A percentile compares a stretch with the other conserved stretches of the same genome.
Conservation (phyloP, 2,329 filamentous ascomycete species). For the Fusarium nematophilum region DNA sequence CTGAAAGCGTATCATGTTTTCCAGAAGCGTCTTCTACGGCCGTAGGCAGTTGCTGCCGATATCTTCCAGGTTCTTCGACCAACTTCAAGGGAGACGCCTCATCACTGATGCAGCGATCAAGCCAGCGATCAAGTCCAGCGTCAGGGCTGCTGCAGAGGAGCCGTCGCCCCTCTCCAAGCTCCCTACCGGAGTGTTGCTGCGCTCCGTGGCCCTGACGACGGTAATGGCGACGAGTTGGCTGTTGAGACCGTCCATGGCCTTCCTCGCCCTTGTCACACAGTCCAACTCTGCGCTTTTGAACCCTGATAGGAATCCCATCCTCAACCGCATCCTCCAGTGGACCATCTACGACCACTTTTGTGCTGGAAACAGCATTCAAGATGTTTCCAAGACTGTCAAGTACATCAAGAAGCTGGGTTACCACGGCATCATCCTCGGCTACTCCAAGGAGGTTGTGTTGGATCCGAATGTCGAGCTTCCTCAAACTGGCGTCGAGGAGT, state of each 20-base stretch:
- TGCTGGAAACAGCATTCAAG: constrained; percentile 60
- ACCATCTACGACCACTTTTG: constrained; percentile 68
- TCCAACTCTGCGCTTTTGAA: constrained; percentile 53
- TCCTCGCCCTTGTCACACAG: constrained; percentile 38
- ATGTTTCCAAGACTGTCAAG: constrained; percentile 58
- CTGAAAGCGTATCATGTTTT: constrained; percentile 21
- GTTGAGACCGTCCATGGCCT: constrained; percentile 39
- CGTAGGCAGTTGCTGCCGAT: not conserved
- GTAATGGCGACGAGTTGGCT: constrained; percentile 43
- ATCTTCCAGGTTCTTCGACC: not conserved
- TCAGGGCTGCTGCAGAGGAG: not conserved
- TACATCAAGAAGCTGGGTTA: constrained; percentile 62
- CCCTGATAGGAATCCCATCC: constrained; percentile 53
- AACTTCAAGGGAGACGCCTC: not conserved
- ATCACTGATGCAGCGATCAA: constrained; percentile 21
- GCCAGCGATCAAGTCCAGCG: constrained; percentile 10
- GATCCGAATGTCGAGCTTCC: constrained; percentile 39
- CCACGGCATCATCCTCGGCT: constrained; percentile 63
- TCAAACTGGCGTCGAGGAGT: constrained; percentile 7
- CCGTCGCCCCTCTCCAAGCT: constrained; percentile 34
- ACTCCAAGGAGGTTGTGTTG: constrained; percentile 61
- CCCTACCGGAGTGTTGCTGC: constrained; percentile 36
- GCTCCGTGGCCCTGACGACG: constrained; percentile 42
- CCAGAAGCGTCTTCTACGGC: not conserved
- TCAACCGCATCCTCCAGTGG: constrained; percentile 57